These are phyloP conservation scores for Juncus effusus DNA, from an alignment of 176 grass and related monocot genomes.

Conservation along the genomic window DNA sequence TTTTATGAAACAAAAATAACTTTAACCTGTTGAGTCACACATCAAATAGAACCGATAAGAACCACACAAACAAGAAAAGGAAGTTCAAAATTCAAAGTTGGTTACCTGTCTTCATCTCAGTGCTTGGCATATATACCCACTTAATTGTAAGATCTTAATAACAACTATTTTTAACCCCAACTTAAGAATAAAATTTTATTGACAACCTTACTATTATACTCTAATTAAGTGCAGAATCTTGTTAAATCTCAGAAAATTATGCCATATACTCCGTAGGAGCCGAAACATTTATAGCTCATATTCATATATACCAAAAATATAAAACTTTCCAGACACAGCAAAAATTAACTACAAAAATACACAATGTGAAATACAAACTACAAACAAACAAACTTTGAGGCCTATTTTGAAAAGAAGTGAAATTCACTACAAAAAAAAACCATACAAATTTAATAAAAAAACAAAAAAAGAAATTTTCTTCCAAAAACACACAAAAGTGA, in stretches of 20 bases:
- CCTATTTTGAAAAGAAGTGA: neutral
- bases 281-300: too few relatives aligned
- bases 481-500: neutral
- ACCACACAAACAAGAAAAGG: neutral
- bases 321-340: too few relatives aligned
- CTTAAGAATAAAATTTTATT: neutral
- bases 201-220: neutral
- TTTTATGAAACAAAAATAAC: constrained; percentile 9
- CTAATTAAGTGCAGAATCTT: too few relatives aligned
- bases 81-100: neutral
- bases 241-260: too few relatives aligned
- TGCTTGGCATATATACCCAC: too few relatives aligned
- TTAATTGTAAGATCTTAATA: too few relatives aligned
- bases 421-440: too few relatives aligned
- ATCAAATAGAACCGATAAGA: neutral
- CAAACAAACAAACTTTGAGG: neutral
- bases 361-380: neutral
- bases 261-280: too few relatives aligned
- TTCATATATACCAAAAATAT: too few relatives aligned
- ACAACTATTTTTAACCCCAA: neutral
- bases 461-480: too few relatives aligned
- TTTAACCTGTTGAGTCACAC: constrained; percentile 20
- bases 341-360: too few relatives aligned
- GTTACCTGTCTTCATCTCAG: constrained; percentile 1
- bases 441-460: too few relatives aligned